Conservation (phyloP, 176 grass and related monocot species). For the Eleusine indica region DNA sequence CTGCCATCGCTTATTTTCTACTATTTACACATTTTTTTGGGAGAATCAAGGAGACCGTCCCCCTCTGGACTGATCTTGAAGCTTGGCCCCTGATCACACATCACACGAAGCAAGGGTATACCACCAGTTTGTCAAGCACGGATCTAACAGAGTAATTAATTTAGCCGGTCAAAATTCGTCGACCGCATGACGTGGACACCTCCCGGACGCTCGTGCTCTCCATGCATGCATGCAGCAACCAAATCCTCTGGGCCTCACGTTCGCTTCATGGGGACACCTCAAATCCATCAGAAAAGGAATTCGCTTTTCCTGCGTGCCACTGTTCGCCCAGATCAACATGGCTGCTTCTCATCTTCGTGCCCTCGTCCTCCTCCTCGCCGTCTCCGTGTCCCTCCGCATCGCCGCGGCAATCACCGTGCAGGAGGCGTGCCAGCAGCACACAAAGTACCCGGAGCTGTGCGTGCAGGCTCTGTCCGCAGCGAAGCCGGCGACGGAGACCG, state of each 20-base stretch:
- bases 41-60: too few species aligned
- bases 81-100: too few species aligned
- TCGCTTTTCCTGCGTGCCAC: not conserved
- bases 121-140: not conserved
- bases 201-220: too few species aligned
- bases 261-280: not conserved
- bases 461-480: conserved; percentile 32
- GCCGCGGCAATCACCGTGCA: conserved; percentile 22
- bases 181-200: not conserved
- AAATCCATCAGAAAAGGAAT: not conserved
- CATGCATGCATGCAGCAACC: conserved; percentile 1
- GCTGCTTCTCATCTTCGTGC: conserved; percentile 5
- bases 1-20: too few species aligned
- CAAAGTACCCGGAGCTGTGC: conserved; percentile 46
- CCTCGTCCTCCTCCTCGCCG: conserved; percentile 34
- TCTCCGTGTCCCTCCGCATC: conserved; percentile 23
- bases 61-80: too few species aligned
- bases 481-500: conserved; percentile 26
- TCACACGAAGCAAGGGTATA: not conserved
- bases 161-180: conserved; percentile 27
- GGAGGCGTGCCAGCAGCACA: conserved; percentile 53
- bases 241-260: conserved; percentile 27
- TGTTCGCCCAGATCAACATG: conserved; percentile 29
- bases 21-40: too few species aligned
- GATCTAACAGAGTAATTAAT: not conserved